Evolutionary conservation across 495 filamentous ascomycete genomes (phyloP).

Genomic region (Filosporella fistucella): DNA sequence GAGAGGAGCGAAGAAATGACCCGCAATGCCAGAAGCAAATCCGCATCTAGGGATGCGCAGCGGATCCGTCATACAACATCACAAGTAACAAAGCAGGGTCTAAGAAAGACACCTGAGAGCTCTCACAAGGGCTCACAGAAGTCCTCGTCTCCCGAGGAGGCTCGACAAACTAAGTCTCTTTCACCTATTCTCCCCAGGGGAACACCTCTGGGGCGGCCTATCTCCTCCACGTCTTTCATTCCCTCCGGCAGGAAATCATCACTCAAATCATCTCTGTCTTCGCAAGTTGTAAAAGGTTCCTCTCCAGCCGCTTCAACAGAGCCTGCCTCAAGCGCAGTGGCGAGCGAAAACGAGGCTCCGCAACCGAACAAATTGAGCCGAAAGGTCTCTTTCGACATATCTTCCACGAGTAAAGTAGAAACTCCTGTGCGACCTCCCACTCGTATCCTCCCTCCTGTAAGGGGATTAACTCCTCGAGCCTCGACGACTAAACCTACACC

Average conservation of each 20-base stretch:
- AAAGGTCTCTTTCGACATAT: background rate
- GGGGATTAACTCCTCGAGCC: too few species aligned
- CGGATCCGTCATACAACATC: too few species aligned
- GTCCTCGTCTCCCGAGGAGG: background rate
- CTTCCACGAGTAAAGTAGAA: slow-evolving; percentile 1
- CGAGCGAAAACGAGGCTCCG: slow-evolving; percentile 9
- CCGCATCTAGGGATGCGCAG: too few species aligned
- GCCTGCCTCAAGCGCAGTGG: too few species aligned
- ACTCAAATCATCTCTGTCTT: slow-evolving; percentile 10
- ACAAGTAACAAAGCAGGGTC: too few species aligned
- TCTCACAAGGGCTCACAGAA: too few species aligned
- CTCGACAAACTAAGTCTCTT: background rate
- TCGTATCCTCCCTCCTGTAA: background rate
- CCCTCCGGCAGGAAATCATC: slow-evolving; percentile 15
- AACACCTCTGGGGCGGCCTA: background rate
- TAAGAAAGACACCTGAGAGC: background rate
- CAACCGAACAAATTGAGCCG: too few species aligned
- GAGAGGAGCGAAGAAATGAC: slow-evolving; percentile 13
- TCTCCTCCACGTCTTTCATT: slow-evolving; percentile 19
- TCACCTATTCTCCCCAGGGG: slow-evolving; percentile 8
- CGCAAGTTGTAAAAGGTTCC: slow-evolving; percentile 12
- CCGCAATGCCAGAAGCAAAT: too few species aligned
- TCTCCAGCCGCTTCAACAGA: slow-evolving; percentile 1
- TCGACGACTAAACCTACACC: background rate
- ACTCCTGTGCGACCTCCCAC: background rate